Evolutionary conservation across 768 basidiomycete genomes (phyloP).

Genomic region (Termitomyces sp.): DNA sequence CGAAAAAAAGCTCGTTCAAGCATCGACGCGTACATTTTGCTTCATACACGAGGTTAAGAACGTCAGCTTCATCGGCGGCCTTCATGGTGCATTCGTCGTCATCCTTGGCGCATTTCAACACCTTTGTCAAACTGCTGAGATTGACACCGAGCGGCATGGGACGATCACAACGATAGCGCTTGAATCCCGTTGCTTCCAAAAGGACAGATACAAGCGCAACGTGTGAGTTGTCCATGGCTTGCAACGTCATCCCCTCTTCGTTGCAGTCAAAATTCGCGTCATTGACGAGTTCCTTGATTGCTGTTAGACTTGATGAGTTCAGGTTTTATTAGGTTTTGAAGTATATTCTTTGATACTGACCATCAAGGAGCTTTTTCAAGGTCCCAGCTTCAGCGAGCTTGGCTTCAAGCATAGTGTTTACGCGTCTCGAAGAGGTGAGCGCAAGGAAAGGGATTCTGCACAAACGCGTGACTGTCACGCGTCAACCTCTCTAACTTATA

Average conservation of each 20-base stretch:
- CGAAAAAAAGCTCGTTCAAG: neutral
- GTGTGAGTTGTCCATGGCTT: conserved; percentile 99
- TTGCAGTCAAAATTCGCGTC: conserved; percentile 98
- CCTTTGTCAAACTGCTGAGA: conserved; percentile 84
- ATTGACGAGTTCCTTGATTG: conserved; percentile 95
- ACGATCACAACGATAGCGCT: conserved; percentile 87
- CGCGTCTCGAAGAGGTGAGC: conserved; percentile 18
- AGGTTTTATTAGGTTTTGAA: neutral
- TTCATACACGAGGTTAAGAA: conserved; percentile 86
- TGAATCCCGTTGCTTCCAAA: conserved; percentile 75
- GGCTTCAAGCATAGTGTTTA: conserved; percentile 76
- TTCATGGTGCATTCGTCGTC: conserved; percentile 90
- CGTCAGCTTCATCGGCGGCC: conserved; percentile 86
- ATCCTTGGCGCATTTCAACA: conserved; percentile 95
- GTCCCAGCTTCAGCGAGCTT: conserved; percentile 81
- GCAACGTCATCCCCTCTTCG: conserved; percentile 90
- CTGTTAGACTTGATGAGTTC: conserved; percentile 33
- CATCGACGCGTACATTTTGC: conserved; percentile 54
- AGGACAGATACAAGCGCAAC: conserved; percentile 93
- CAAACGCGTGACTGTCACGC: conserved; percentile 19
- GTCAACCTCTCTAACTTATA: conserved; percentile 22
- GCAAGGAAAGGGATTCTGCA: conserved; percentile 5
- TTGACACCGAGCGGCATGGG: conserved; percentile 91
- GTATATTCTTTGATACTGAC: conserved; percentile 37
- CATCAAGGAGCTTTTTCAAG: conserved; percentile 90